Percentiles rank a stretch among this genome's conserved stretches.
These are phyloP conservation scores for Fraxinus sp. DNA, from an alignment of 305 asterid genomes.

Conservation along the genomic window DNA sequence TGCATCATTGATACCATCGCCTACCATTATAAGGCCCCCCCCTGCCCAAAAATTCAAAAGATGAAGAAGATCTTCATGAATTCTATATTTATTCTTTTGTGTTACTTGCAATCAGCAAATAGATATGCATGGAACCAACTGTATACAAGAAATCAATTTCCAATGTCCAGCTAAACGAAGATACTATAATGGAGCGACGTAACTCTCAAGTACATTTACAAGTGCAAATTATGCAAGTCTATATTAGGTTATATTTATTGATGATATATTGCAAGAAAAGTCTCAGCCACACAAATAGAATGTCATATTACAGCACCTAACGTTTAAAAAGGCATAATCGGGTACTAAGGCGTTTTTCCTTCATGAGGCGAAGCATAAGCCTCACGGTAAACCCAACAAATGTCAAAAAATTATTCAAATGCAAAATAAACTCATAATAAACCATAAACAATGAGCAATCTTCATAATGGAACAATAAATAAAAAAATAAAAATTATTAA, in stretches of 20 bases:
- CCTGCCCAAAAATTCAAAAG: conserved; percentile 37
- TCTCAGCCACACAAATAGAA: background rate
- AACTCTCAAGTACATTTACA: background rate
- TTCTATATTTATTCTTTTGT: background rate
- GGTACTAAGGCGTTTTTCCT: background rate
- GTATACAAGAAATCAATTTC: background rate
- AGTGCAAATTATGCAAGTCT: background rate
- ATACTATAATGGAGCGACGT: background rate
- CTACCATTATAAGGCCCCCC: conserved; percentile 96
- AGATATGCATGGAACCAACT: background rate
- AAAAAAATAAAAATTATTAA: too few relatives aligned
- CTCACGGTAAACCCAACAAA: background rate
- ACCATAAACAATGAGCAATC: background rate
- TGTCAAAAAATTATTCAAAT: too few relatives aligned
- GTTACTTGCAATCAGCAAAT: background rate
- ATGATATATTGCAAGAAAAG: background rate
- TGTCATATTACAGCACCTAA: background rate
- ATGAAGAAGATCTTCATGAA: conserved; percentile 1
- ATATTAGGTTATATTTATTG: background rate
- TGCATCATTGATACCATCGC: conserved; percentile 98
- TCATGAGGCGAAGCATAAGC: background rate
- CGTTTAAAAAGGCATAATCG: background rate
- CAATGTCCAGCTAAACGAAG: background rate
- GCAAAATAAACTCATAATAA: background rate
- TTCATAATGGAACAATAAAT: background rate